A percentile compares a stretch with the other conserved stretches of the same genome.
These are phyloP conservation scores for Hibiscus tridactylites DNA, from an alignment of 345 rosid genomes.

Conservation along the genomic window DNA sequence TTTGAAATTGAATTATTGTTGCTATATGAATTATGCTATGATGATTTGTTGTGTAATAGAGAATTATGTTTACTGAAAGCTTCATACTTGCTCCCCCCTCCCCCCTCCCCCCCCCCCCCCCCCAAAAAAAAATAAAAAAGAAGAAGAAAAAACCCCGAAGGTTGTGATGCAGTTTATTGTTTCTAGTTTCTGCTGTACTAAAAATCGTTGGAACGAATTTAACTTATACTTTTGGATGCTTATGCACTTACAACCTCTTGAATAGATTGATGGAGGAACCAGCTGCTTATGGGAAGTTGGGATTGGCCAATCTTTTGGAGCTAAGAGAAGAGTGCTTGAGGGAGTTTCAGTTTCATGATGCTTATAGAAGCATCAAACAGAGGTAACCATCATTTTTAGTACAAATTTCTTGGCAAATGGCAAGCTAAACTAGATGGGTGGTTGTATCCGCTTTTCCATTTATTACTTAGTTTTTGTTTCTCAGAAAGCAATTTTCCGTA, in stretches of 20 bases:
- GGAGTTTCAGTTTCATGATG: constrained; percentile 92
- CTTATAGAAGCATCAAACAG: constrained; percentile 91
- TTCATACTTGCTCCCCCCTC: too few species aligned
- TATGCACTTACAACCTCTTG: constrained; percentile 7
- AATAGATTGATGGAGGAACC: constrained; percentile 97
- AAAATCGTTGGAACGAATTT: not conserved
- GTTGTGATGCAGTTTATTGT: not conserved
- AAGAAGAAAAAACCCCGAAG: too few species aligned
- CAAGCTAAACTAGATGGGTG: not conserved
- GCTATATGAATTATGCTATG: too few species aligned
- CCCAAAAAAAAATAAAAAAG: too few species aligned
- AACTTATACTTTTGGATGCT: not conserved
- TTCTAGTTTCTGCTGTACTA: not conserved
- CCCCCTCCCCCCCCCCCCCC: too few species aligned
- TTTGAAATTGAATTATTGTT: not conserved
- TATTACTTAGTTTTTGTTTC: not conserved
- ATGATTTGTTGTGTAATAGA: not conserved
- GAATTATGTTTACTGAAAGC: too few species aligned
- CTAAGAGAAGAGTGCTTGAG: constrained; percentile 96
- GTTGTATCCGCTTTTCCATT: not conserved
- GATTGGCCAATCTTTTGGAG: constrained; percentile 96
- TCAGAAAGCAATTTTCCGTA: not conserved
- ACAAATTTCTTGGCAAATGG: not conserved
- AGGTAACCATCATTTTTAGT: constrained; percentile 37
- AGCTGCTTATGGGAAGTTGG: constrained; percentile 94